Conservation (phyloP, 441 rosid species). For the Syzygium malaccense region DNA sequence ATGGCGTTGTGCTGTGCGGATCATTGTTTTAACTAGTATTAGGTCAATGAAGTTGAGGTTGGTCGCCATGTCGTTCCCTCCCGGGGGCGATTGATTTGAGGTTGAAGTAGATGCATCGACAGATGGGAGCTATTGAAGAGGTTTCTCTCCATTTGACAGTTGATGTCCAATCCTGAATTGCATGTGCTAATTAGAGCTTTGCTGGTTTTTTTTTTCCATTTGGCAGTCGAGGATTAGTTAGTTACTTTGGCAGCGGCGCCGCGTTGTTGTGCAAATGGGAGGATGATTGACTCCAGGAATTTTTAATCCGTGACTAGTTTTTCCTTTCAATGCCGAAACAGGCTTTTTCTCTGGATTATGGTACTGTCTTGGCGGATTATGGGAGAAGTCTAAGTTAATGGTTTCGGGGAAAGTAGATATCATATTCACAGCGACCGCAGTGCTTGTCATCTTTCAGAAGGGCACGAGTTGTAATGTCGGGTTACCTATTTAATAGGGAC, state of each 20-base stretch:
- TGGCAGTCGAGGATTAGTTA: not conserved
- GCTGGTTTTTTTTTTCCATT: too few relatives aligned
- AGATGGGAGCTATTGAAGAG: not conserved
- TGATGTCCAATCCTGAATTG: not conserved
- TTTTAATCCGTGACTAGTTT: not conserved
- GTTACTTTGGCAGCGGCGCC: not conserved
- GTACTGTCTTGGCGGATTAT: not conserved
- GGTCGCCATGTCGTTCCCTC: not conserved
- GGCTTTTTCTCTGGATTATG: not conserved
- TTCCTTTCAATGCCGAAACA: not conserved
- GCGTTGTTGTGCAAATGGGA: not conserved
- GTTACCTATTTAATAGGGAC: not conserved
- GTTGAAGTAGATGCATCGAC: not conserved
- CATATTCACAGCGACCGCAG: not conserved
- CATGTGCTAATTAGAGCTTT: not conserved
- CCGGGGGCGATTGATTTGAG: not conserved
- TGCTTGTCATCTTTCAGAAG: not conserved
- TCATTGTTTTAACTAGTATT: not conserved
- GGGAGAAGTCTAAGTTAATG: not conserved
- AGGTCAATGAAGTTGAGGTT: not conserved
- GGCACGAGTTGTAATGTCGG: not conserved
- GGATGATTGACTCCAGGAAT: not conserved
- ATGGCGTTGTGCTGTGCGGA: not conserved
- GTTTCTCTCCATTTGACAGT: not conserved
- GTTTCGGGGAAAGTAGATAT: not conserved